Evolutionary conservation across 129 eudicot genomes (phyloP).

Genomic region (Escallonia herrerae): DNA sequence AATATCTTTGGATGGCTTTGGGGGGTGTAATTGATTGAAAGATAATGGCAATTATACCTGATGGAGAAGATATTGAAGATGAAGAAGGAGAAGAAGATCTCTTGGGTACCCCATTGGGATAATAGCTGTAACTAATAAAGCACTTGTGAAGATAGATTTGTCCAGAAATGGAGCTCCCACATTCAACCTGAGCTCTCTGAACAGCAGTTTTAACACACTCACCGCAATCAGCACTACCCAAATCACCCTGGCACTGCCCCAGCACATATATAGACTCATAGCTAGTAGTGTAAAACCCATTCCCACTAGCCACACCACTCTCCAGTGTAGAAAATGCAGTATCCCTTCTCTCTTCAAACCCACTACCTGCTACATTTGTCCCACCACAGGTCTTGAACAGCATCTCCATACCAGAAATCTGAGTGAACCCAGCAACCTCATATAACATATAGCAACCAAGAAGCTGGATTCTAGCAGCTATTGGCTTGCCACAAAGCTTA

Average conservation of each 20-base stretch:
- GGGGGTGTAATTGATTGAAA: background rate
- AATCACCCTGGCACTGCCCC: constrained; percentile 92
- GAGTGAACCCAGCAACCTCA: constrained; percentile 69
- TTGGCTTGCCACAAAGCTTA: constrained; percentile 71
- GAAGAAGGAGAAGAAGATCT: constrained; percentile 36
- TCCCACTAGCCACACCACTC: constrained; percentile 38
- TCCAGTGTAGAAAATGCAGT: constrained; percentile 49
- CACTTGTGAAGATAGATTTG: constrained; percentile 78
- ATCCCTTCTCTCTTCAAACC: constrained; percentile 57
- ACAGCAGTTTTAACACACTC: constrained; percentile 71
- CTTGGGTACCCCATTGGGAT: constrained; percentile 57
- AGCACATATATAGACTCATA: constrained; percentile 55
- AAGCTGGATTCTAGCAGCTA: constrained; percentile 85
- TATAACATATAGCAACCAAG: constrained; percentile 76
- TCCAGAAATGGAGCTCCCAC: constrained; percentile 70
- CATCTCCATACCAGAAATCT: constrained; percentile 75
- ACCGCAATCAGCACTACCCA: constrained; percentile 69
- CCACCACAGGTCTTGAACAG: constrained; percentile 75
- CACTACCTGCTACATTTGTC: constrained; percentile 36
- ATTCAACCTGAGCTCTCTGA: constrained; percentile 80
- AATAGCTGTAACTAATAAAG: constrained; percentile 55
- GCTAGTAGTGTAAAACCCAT: constrained; percentile 60
- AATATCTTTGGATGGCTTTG: no score
- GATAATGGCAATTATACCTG: constrained; percentile 35
- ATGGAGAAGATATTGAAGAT: constrained; percentile 29